Evolutionary conservation across 1,284 basidiomycete species (phyloP), one percentile per base, ranked within the genome.

Genomic region (Inonotus obliquus): DNA sequence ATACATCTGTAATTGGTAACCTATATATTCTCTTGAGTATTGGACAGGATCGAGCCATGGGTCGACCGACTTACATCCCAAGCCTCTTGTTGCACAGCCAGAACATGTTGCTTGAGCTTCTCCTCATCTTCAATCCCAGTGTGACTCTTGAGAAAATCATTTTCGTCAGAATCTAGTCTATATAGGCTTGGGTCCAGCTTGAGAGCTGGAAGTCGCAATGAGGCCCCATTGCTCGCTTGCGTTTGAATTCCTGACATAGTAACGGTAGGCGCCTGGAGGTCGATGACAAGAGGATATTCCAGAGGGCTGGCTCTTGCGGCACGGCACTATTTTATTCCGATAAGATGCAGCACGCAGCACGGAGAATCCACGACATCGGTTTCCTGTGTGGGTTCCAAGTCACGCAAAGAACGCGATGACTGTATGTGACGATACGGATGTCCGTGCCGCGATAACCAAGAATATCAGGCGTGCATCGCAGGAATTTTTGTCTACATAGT

Each of bases 91-190:
- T 62, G 62, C 27, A 54, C 67, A 67, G n/a, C 80, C 71, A 81
- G 52, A 37, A 83, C 76, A 65, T 84, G 81, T 54, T 71, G 59
- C 68, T 74, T 81, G 57, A 81, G 68, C 54, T 71, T 72, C 2
- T 75, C 71, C 1, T 74, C 71, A 59, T 77, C 71, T 4, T 72
- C 58, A 23, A 81, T 80, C 0, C 75, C 74, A 17, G 78, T 80
- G 59, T 75, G 72, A 4, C 60, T 27, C 67, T 75, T 76, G 68
- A 78, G 72, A 61, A 81, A 79, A 2, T 65, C 69, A 11, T 71
- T 52, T 51, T 77, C 75, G 2, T 72, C 68, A 29, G 63, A 66
- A 9, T 65, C 14, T 21, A 51, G 56, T 27, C 13, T 7, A 41
- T 60, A 65, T 29, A 64, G 21, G 37, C 35, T 47, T 29, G 62